Evolutionary conservation across 768 basidiomycete genomes (phyloP).

Genomic region (Russula olivacea): DNA sequence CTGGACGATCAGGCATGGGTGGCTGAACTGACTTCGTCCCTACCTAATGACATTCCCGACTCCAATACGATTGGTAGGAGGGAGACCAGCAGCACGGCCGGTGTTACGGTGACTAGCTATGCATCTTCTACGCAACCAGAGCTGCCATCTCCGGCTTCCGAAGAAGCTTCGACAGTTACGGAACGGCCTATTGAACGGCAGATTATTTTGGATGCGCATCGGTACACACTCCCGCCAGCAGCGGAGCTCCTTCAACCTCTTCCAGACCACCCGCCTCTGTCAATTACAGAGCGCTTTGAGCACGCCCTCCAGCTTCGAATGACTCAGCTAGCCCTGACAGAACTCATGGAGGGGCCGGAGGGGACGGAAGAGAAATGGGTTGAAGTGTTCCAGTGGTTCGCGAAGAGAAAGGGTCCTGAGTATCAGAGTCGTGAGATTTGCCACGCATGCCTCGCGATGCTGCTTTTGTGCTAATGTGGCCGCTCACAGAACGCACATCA

Average conservation of each 20-base stretch:
- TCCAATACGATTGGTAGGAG: slow-evolving; percentile 6
- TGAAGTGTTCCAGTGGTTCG: slow-evolving; percentile 82
- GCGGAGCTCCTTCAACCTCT: slow-evolving; percentile 40
- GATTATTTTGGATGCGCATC: slow-evolving; percentile 32
- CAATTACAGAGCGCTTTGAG: slow-evolving; percentile 60
- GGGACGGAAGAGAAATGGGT: slow-evolving; percentile 75
- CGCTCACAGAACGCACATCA: slow-evolving; percentile 16
- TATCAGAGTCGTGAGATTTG: slow-evolving; percentile 23
- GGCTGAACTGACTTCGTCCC: slow-evolving; percentile 20
- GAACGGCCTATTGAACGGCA: not conserved
- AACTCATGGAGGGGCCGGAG: slow-evolving; percentile 81
- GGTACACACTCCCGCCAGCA: slow-evolving; percentile 37
- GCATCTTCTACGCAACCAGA: not conserved
- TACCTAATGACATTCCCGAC: slow-evolving; percentile 8
- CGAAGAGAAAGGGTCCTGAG: slow-evolving; percentile 46
- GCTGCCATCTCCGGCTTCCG: not conserved
- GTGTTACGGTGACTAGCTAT: not conserved
- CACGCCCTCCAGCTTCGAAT: slow-evolving; percentile 79
- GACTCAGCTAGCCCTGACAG: slow-evolving; percentile 75
- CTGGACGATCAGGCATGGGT: slow-evolving; percentile 40
- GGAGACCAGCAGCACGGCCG: not conserved
- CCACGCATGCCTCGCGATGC: not conserved
- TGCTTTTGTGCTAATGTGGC: not conserved
- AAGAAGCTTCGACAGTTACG: slow-evolving; percentile 12
- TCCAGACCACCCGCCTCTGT: slow-evolving; percentile 45